Evolutionary conservation across 352 stramenopile species (phyloP), one percentile per base, ranked within the genome.

Genomic region (Phytopythium montanum): DNA sequence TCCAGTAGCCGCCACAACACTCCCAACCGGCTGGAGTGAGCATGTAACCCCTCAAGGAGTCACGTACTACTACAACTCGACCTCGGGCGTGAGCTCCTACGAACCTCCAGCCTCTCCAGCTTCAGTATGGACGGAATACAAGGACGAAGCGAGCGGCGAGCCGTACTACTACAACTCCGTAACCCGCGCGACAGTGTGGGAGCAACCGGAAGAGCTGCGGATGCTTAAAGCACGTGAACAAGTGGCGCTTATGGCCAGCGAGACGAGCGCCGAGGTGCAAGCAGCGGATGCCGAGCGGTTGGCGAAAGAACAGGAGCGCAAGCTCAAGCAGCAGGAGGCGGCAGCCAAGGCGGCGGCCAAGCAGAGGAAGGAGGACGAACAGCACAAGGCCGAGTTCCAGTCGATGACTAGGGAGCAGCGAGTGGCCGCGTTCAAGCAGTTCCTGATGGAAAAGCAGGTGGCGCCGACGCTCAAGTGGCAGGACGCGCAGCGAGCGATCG

Each of bases 121-220:
- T 18, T 46, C 59, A 26, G 84, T 71, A 16, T 95, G 85, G 85
- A 60, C 87, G 28, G 80, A 95, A 59, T 95, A 92, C 69, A 90
- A 80, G 51, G 85, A 95, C 59, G 72, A 88, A 48, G 63, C 70
- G 1, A 90, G 69, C 12, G 79, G 81, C 3, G 70, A 88, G 25
- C 76, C 72, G 21, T 95, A 95, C 57, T 95, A 92, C 71, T 91
- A 90, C 68, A 84, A 95, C 62, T 85, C 73, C 9, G 29, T 72
- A 19, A 93, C 85, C 0, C 88, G 87, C 49, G 70, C 74, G 28
- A 90, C 75, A 18, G 85, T 92, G n/a, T 95, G 85, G 85, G 85
- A 95, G 49, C 64, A 90, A 44, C 85, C 85, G 0, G 80, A 91
- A 57, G 81, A 85, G 54, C 91, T 87, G 34, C 70, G 83, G 12